Percentiles rank a stretch among this genome's conserved stretches.
Conservation (phyloP, 345 rosid species). For the Euclidium syriacum region DNA sequence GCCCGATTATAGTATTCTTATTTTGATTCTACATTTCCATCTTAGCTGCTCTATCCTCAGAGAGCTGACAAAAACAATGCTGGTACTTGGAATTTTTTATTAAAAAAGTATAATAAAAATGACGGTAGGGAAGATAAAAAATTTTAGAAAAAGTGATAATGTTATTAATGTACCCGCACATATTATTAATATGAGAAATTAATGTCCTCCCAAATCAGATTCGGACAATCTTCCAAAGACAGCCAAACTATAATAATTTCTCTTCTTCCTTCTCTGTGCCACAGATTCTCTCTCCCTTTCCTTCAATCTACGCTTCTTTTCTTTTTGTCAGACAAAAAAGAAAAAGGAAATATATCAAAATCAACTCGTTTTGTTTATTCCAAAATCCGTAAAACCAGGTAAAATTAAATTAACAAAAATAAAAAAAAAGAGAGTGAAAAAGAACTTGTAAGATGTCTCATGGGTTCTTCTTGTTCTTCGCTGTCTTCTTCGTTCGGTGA, state of each 20-base stretch:
- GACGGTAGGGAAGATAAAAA: slow-evolving; percentile 21
- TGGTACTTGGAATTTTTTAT: too few species aligned
- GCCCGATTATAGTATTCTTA: background rate
- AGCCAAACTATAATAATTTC: slow-evolving; percentile 12
- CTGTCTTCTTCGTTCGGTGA: slow-evolving; percentile 43
- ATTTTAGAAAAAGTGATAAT: background rate
- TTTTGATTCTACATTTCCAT: background rate
- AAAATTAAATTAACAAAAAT: background rate
- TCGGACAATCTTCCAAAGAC: slow-evolving; percentile 33
- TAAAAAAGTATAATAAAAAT: background rate
- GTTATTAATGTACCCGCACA: slow-evolving; percentile 20
- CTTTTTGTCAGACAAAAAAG: background rate
- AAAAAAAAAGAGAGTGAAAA: slow-evolving; percentile 18
- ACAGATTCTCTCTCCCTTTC: slow-evolving; percentile 23
- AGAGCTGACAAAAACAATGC: background rate
- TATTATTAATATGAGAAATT: slow-evolving; percentile 20
- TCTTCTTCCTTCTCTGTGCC: slow-evolving; percentile 24
- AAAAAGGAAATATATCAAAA: background rate
- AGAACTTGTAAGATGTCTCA: slow-evolving; percentile 17
- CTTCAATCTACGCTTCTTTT: slow-evolving; percentile 24
- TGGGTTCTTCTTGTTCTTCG: slow-evolving; percentile 14
- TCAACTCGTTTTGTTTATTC: background rate
- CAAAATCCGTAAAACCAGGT: background rate
- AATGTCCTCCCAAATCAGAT: slow-evolving; percentile 28
- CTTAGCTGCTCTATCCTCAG: background rate